Conservation (phyloP, 2,329 filamentous ascomycete genomes). For the Phyllosticta citriasiana region DNA sequence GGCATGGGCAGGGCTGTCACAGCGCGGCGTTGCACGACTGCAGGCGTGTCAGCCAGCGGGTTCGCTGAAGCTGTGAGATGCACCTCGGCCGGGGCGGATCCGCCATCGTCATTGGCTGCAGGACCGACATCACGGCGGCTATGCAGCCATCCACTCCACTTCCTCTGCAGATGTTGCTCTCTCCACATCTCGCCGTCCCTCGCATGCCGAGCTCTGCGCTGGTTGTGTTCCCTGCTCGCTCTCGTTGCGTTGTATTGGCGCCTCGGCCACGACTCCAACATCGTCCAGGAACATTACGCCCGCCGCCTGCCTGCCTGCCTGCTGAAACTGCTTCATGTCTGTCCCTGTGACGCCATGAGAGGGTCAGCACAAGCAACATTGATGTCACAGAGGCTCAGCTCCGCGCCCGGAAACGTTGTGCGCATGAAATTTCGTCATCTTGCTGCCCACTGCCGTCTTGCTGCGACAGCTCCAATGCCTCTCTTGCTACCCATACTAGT, state of each 20-base stretch:
- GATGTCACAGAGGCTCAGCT: not conserved
- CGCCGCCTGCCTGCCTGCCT: not conserved
- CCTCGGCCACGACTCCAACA: not conserved
- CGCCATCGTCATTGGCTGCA: not conserved
- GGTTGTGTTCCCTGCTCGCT: not conserved
- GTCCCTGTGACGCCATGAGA: not conserved
- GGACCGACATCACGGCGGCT: not conserved
- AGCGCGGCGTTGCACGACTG: conserved; percentile 10
- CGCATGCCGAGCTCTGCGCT: not conserved
- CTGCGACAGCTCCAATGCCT: conserved; percentile 6
- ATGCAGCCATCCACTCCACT: not conserved
- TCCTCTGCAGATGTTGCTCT: not conserved
- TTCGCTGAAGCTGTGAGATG: not conserved
- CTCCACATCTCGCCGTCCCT: not conserved
- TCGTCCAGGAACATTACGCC: not conserved
- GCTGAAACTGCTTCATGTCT: not conserved
- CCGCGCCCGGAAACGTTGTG: not conserved
- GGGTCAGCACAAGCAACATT: not conserved
- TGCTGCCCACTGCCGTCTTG: conserved; percentile 4
- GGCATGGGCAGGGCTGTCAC: conserved; percentile 5
- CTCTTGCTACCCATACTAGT: not conserved
- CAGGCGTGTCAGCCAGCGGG: conserved; percentile 7
- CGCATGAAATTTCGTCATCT: conserved; percentile 8
- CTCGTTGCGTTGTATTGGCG: not conserved
- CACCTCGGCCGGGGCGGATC: not conserved